Conservation (phyloP, 495 filamentous ascomycete genomes). For the Pyrenula aspistea region DNA sequence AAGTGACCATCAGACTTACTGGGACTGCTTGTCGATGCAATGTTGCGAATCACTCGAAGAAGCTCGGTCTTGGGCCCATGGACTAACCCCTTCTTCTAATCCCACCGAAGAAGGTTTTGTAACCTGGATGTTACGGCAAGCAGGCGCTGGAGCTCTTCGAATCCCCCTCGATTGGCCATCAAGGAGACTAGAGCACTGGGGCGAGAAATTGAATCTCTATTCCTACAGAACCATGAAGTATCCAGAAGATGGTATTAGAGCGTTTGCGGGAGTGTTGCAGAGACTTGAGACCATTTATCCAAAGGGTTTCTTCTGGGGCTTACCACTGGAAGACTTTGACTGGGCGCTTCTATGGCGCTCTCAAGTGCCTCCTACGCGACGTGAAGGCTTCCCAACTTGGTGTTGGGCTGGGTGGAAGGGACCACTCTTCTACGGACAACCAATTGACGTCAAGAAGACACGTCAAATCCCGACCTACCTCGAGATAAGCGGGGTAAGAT, state of each 20-base stretch:
- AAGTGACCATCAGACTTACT: background rate
- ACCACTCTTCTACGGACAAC: too few species aligned
- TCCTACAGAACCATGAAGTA: background rate
- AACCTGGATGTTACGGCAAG: background rate
- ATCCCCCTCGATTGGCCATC: background rate
- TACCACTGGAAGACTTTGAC: background rate
- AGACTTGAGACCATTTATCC: background rate
- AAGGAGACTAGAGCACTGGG: background rate
- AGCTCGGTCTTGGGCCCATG: background rate
- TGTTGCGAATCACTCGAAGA: background rate
- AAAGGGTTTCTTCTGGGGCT: background rate
- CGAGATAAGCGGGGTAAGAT: background rate
- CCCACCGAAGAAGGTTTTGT: background rate
- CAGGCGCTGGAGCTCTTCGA: background rate
- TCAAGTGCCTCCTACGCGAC: background rate
- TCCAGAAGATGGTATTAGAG: background rate
- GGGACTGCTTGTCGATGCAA: background rate
- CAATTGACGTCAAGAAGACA: too few species aligned
- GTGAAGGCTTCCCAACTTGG: background rate
- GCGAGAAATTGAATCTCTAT: background rate
- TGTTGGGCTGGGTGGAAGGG: background rate
- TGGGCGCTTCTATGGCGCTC: background rate
- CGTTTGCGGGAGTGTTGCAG: background rate
- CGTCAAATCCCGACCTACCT: background rate
- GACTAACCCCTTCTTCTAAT: background rate